Base-by-base conservation (phyloP, 768 basidiomycete genomes). In the Xerocomellus intermedius region DNA sequence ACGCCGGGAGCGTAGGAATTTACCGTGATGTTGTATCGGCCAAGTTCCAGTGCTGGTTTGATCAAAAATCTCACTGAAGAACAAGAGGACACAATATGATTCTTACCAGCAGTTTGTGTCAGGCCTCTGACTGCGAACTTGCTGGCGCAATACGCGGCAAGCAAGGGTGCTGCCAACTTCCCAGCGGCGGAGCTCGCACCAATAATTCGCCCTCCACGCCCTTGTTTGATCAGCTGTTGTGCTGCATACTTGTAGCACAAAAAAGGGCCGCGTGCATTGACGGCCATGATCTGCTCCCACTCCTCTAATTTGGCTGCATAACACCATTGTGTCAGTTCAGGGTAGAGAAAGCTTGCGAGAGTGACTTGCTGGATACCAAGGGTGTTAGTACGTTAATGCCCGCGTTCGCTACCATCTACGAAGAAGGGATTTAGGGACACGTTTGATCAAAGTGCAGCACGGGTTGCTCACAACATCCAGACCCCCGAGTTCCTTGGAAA, bases 221-320 rank as follows among this genome's bases (percentile, higher is more conserved):
- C 74, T 69, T 79, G 79, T 8, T 66, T 54, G 21, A 83, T 75
- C 85, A 86, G 86, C 62, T 80, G 78, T 57, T 73, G 72, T 17
- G 81, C 83, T 2, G 83, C 85, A 56, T 84, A 76, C 43, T 84
- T 82, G 47, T 84, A 86, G 63, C 82, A 85, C 55, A 82, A 74
- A 69, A 81, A 84, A 3, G 76, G 70, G 42, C 82, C 83, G 46
- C 79, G 75, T 55, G 76, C 70, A 59, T 87, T 85, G 60, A 85
- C 24, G 4, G 52, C 30, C 21, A 55, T 46, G 24, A 45, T 7
- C 3, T 8, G 19, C 2, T 57, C 54, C 56, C 53, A 55, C 2
- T 16, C 46, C 5, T 58, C 50, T 7, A 46, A n/a, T 5, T 19
- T 26, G 8, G 50, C 56, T 51, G 36, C 6, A 12, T 1, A n/a